Evolutionary conservation across 2,329 filamentous ascomycete genomes (phyloP), one percentile per base, ranked within the genome.

Genomic region (Rhynchosporium graminicola): DNA sequence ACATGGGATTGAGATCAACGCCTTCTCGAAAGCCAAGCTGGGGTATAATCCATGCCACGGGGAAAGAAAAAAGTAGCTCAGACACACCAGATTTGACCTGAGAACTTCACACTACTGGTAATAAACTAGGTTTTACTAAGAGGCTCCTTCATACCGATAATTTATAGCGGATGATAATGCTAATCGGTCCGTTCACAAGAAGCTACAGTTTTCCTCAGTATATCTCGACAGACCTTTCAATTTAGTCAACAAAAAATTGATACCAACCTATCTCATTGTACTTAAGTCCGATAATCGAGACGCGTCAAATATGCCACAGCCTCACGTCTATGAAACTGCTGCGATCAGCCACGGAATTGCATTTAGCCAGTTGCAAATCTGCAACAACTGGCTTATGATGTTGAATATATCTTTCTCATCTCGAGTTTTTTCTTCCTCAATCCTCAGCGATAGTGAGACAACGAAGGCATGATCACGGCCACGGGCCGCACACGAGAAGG

Each of bases 301-400:
- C 33, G 26, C 12, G 36, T 51, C 48, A 51, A 20, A 38, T 7
- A 20, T 3, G 48, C 33, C 50, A n/a, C n/a, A 52, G 33, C 50
- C 33, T 52, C 33, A 33, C 15, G 33, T 52, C 50, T 8, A n/a
- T 52, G 31, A 20, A 6, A 26, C 50, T 38, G 20, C n/a, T 38
- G 50, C n/a, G 33, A 28, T 26, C 33, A 38, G 50, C 50, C 50
- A 52, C 50, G 8, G 26, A 3, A 8, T 20, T 26, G 33, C 50
- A 52, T 52, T 52, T 52, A 52, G 31, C 31, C 50, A 52, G 50
- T 33, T n/a, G n/a, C 50, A 20, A 40, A 26, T 52, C 31, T 52
- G 50, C 50, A 31, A 52, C 50, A 52, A n/a, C 3, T 31, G 33
- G 20, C 3, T n/a, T 10, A 38, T 31, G 33, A 40, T 7, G 15